Evolutionary conservation across 345 rosid genomes (phyloP).

Genomic region (Trapa bicornis): DNA sequence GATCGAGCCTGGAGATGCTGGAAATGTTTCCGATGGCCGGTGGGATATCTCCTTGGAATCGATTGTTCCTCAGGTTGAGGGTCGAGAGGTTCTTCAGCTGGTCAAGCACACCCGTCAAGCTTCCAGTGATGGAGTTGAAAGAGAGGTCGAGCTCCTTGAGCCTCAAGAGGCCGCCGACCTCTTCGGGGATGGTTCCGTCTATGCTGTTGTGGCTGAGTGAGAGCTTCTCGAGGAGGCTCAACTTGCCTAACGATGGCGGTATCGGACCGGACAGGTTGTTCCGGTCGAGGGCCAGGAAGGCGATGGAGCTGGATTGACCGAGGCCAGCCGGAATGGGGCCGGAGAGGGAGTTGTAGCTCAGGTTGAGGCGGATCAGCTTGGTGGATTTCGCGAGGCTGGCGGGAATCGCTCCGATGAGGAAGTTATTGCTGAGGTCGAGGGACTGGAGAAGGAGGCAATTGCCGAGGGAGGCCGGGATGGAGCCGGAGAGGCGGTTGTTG

Average conservation of each 20-base stretch:
- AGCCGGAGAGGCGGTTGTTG: constrained; percentile 80
- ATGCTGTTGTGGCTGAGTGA: constrained; percentile 24
- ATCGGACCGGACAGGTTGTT: constrained; percentile 70
- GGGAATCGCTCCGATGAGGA: constrained; percentile 49
- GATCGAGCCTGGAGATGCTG: constrained; percentile 36
- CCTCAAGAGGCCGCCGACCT: constrained; percentile 31
- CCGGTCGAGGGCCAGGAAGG: constrained; percentile 52
- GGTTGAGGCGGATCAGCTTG: constrained; percentile 48
- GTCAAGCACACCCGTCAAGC: constrained; percentile 31
- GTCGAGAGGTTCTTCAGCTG: too few species aligned
- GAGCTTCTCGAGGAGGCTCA: constrained; percentile 37
- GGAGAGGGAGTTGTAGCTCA: constrained; percentile 54
- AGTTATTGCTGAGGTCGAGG: constrained; percentile 64
- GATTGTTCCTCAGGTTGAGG: too few species aligned
- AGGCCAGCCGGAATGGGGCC: constrained; percentile 47
- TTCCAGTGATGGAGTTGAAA: constrained; percentile 55
- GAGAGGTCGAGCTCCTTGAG: constrained; percentile 60
- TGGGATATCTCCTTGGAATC: too few species aligned
- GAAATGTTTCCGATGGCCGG: constrained; percentile 41
- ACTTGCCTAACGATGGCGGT: constrained; percentile 41
- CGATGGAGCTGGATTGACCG: constrained; percentile 37
- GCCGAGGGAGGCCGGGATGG: constrained; percentile 66
- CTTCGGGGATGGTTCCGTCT: constrained; percentile 26
- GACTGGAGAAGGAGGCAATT: constrained; percentile 52
- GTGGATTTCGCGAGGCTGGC: constrained; percentile 56